phyloP scores from a whole-genome alignment of 192 early-diverging fungal genomes.

The Coemansia sp. region DNA sequence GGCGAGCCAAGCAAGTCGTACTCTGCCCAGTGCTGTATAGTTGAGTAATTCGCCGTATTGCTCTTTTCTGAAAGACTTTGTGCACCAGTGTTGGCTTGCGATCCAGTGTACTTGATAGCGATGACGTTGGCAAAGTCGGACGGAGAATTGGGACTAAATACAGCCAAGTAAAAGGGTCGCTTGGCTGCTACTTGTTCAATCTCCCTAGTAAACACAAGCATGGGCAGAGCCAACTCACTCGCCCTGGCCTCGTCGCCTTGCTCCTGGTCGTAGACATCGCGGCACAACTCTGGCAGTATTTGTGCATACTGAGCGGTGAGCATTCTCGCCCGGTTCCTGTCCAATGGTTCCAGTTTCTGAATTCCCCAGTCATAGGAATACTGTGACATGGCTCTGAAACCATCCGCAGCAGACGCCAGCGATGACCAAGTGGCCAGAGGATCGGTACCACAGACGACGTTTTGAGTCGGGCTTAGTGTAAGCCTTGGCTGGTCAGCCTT shows the following conservation, averaged over 20 bases:
- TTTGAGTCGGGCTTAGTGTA: not conserved
- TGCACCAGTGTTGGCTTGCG: not conserved
- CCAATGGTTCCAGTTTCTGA: conserved; percentile 27
- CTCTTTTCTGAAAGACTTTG: conserved; percentile 2
- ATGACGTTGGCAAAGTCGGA: conserved; percentile 41
- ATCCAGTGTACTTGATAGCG: conserved; percentile 15
- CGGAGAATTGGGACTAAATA: conserved; percentile 16
- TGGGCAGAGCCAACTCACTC: conserved; percentile 17
- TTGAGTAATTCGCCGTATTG: not conserved
- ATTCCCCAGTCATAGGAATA: conserved; percentile 32
- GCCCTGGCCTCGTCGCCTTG: not conserved
- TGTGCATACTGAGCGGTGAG: conserved; percentile 52
- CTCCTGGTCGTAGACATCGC: not conserved
- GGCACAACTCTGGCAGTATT: conserved; percentile 31
- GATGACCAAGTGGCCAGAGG: conserved; percentile 29
- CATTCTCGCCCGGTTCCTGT: conserved; percentile 31
- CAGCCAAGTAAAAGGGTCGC: conserved; percentile 34
- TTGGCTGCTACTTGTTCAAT: not conserved
- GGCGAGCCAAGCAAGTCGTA: conserved; percentile 43
- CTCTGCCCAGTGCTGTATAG: conserved; percentile 40
- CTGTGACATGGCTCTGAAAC: conserved; percentile 2
- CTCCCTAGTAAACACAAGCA: conserved; percentile 37
- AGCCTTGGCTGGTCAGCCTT: not conserved
- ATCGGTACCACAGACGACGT: conserved; percentile 29
- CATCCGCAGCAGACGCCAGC: conserved; percentile 11